A percentile compares a stretch with the other conserved stretches of the same genome.
phyloP scores from a whole-genome alignment of 768 basidiomycete genomes.

The Candolleomyces aberdarensis region DNA sequence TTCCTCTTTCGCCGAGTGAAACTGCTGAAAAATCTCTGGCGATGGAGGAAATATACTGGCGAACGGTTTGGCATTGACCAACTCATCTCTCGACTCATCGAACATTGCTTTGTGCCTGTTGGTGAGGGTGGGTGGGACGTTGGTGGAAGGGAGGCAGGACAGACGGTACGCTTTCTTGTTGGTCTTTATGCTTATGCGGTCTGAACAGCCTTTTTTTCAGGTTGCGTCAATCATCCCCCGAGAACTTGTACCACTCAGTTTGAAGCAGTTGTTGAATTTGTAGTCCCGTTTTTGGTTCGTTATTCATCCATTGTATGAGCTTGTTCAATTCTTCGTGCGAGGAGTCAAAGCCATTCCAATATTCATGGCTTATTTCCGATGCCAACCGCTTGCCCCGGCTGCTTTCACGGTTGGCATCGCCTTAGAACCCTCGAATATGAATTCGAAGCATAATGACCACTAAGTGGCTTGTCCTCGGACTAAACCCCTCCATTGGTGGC shows the following conservation, averaged over 20 bases:
- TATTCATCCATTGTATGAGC: background rate
- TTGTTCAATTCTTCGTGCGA: background rate
- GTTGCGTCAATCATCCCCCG: constrained; percentile 33
- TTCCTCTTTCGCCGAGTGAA: constrained; percentile 68
- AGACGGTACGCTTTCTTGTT: constrained; percentile 44
- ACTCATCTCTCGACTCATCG: constrained; percentile 55
- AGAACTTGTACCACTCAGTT: constrained; percentile 26
- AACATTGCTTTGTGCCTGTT: constrained; percentile 57
- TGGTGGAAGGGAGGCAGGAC: constrained; percentile 66
- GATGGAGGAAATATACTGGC: constrained; percentile 73
- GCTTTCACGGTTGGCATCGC: constrained; percentile 15
- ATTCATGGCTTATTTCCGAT: background rate
- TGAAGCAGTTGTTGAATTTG: constrained; percentile 19
- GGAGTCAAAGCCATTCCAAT: background rate
- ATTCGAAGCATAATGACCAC: constrained; percentile 60
- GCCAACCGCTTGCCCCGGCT: background rate
- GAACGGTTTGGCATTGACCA: constrained; percentile 55
- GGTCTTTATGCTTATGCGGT: constrained; percentile 13
- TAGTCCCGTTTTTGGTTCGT: constrained; percentile 1
- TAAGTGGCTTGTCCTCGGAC: constrained; percentile 24
- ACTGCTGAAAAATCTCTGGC: constrained; percentile 66
- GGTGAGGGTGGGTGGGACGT: constrained; percentile 84
- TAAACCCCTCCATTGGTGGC: constrained; percentile 36
- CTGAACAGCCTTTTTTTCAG: constrained; percentile 21
- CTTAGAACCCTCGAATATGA: constrained; percentile 38